phyloP scores from a whole-genome alignment of 108 stramenopile genomes.

The Schizochytrium sp. region DNA sequence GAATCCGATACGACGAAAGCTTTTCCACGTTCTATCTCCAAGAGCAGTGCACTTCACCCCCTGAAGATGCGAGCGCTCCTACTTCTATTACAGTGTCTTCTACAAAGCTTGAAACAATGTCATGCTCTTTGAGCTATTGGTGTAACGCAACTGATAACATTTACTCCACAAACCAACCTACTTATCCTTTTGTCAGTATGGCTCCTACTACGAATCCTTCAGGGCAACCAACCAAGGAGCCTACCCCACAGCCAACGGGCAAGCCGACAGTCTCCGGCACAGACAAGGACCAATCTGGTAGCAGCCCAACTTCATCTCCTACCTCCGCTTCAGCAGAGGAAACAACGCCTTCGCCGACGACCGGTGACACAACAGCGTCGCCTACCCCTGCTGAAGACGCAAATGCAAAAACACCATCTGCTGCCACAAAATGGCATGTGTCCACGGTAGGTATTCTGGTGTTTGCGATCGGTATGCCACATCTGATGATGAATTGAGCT shows the following conservation, averaged over 20 bases:
- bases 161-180: neutral
- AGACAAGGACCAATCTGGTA: neutral
- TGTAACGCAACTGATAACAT: neutral
- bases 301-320: no score
- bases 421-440: no score
- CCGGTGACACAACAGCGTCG: no score
- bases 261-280: neutral
- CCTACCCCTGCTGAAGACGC: no score
- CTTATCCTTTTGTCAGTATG: constrained; percentile 28
- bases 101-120: neutral
- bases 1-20: neutral
- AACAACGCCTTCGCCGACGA: no score
- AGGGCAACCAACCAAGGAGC: neutral
- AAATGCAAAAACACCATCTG: no score
- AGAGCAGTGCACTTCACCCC: neutral
- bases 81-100: constrained; percentile 1
- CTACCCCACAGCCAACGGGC: neutral
- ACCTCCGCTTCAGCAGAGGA: no score
- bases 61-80: neutral
- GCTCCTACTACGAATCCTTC: neutral
- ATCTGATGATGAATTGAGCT: no score
- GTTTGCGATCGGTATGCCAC: no score
- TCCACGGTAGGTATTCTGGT: no score
- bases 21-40: neutral
- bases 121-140: neutral